Evolutionary conservation across 1,139 yeast genomes (phyloP), one percentile per base, ranked within the genome.

Genomic region (Yamadazyma blattariae): DNA sequence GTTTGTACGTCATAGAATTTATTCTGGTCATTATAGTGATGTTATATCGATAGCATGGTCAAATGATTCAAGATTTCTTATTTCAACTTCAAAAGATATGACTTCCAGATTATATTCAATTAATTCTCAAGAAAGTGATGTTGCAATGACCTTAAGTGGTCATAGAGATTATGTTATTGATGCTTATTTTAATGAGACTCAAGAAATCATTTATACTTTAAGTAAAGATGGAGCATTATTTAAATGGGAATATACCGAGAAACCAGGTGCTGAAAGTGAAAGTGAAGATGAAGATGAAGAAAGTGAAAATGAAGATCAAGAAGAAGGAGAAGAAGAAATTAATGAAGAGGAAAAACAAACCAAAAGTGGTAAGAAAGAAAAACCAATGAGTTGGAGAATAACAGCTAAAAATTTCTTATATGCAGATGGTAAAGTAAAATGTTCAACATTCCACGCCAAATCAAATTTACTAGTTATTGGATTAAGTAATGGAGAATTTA

Each of bases 211-310:
- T 32, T 92, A 89, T 53, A 89, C 98, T 0, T 74, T 94, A 22
- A 85, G 96, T 56, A 86, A 85, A 58, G 99, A 92, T 54, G 98
- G 98, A 32, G 97, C 98, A 0, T 64, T 92, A 38, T 87, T 90
- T 57, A 77, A 77, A 48, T 92, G 98, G 97, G 92, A 88, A 54
- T 92, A 85, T 54, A 70, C 80, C 5, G 71, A 74, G 25, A 77
- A 67, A 42, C 74, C 79, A 31, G 41, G 50, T 8, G 57, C 52
- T 10, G 59, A 53, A n/a, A 15, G 18, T 9, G 54, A 64, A 48
- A 71, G 64, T 5, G 71, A 64, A 1, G 69, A 61, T 7, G 61
- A 55, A 2, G 72, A 63, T 4, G 65, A 57, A 9, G 54, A 64
- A 48, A 71, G 64, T 5, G 71, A 64, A 1, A 69, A 61, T 7